Base-by-base conservation (phyloP, 768 basidiomycete species). In the Albatrellus ellisii region DNA sequence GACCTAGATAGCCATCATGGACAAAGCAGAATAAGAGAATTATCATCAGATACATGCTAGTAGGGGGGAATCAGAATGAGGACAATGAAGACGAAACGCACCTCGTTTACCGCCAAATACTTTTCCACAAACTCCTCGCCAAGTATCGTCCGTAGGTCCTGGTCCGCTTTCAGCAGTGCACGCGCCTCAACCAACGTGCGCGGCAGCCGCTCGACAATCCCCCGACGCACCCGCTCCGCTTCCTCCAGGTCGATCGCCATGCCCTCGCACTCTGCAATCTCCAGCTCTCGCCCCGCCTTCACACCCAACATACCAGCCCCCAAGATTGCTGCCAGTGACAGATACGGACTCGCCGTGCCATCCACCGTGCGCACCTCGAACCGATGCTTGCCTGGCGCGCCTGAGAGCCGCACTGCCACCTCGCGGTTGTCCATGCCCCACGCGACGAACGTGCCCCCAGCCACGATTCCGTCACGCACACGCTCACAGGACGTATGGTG, bases 361-460 rank as follows among this genome's bases (percentile, higher is more conserved):
- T 86, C 83, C 33, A 78, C 44, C 14, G 64, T 61, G 45, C 67
- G 68, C 36, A 80, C 49, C 57, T 86, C 82, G 44, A 84, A 79
- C 55, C 75, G 77, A 12, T 73, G 66, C 20, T 67, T 65, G 0
- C 63, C 61, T 0, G 66, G 68, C 1, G 70, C 64, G 10, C 61
- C 51, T 1, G 62, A 59, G 17, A 83, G 59, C 4, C 82, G 76
- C 1, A 85, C 54, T 0, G 78, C 72, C 0, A 67, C 63, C 54
- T 85, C 81, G 39, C 76, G 72, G 57, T 81, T 80, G 34, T 83
- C 77, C 10, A 67, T 66, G 0, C 82, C 82, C 75, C 77, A 85
- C 46, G 59, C 64, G 36, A 73, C 68, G 53, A 73, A 81, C 1
- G 80, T 84, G 7, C 82, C 82, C 18, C 82, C 79, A 0, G 74